These are phyloP conservation scores for Bidens hawaiensis DNA, from an alignment of 140 eudicot species.

Conservation along the genomic window DNA sequence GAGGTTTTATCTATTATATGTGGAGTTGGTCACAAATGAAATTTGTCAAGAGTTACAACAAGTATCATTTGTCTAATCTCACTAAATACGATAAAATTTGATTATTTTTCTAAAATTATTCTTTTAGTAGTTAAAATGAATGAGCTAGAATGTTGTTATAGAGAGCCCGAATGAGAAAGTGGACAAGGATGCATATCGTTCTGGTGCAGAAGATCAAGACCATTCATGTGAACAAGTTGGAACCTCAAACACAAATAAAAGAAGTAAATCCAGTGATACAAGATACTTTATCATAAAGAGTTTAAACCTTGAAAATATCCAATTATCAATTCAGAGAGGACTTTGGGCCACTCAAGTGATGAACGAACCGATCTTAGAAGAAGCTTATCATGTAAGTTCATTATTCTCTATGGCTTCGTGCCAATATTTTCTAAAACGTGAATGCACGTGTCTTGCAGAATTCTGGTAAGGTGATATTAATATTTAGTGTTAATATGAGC, in stretches of 20 bases:
- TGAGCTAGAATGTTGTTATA: slow-evolving; percentile 36
- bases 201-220: slow-evolving; percentile 48
- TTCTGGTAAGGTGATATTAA: slow-evolving; percentile 73
- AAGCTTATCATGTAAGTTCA: slow-evolving; percentile 78
- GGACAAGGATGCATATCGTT: slow-evolving; percentile 40
- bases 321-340: slow-evolving; percentile 65
- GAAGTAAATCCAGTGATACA: slow-evolving; percentile 37
- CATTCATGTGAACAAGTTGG: slow-evolving; percentile 45
- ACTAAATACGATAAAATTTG: slow-evolving; percentile 16
- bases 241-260: slow-evolving; percentile 40
- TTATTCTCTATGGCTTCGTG: not conserved
- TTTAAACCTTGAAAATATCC: slow-evolving; percentile 77
- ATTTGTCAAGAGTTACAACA: not conserved
- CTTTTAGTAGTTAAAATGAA: slow-evolving; percentile 28
- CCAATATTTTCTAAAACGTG: not conserved
- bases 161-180: slow-evolving; percentile 51
- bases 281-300: slow-evolving; percentile 91
- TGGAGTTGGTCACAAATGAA: not conserved
- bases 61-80: not conserved
- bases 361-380: slow-evolving; percentile 94
- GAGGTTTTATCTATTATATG: slow-evolving; percentile 1
- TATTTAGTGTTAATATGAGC: slow-evolving; percentile 93
- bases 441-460: slow-evolving; percentile 56
- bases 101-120: slow-evolving; percentile 20
- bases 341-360: slow-evolving; percentile 97